Conservation (phyloP, 2,329 filamentous ascomycete species). For the Ophiostoma ips region DNA sequence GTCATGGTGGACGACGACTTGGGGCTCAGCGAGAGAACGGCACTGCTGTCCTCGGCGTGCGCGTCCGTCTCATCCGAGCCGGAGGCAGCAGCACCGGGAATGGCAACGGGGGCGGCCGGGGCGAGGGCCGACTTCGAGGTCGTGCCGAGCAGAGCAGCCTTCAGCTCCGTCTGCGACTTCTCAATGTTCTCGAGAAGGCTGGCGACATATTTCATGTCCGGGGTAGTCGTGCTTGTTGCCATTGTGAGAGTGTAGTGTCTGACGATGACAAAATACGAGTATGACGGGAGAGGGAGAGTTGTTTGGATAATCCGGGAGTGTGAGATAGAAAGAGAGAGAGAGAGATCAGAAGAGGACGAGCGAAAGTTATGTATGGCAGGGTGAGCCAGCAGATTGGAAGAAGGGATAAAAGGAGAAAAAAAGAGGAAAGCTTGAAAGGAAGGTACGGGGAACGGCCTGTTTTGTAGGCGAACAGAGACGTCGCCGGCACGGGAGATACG, state of each 20-base stretch:
- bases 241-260: conserved; percentile 9
- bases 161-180: conserved; percentile 27
- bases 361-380: not conserved
- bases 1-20: conserved; percentile 32
- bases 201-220: conserved; percentile 22
- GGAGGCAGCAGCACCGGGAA: not conserved
- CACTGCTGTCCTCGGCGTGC: conserved; percentile 10
- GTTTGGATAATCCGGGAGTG: too few species aligned
- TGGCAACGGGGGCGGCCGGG: not conserved
- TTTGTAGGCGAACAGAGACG: not conserved
- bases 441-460: conserved; percentile 2
- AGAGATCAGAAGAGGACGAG: not conserved
- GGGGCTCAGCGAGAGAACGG: conserved; percentile 18
- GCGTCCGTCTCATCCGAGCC: conserved; percentile 15
- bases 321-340: not conserved
- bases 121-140: not conserved
- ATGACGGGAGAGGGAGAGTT: too few species aligned
- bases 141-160: conserved; percentile 24
- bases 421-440: conserved; percentile 4
- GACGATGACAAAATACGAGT: too few species aligned
- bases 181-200: conserved; percentile 24
- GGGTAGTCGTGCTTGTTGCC: conserved; percentile 9
- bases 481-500: not conserved
- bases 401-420: conserved; percentile 1
- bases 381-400: not conserved